These are phyloP conservation scores for Camelina sativa DNA, from an alignment of 345 rosid species.

Conservation along the genomic window DNA sequence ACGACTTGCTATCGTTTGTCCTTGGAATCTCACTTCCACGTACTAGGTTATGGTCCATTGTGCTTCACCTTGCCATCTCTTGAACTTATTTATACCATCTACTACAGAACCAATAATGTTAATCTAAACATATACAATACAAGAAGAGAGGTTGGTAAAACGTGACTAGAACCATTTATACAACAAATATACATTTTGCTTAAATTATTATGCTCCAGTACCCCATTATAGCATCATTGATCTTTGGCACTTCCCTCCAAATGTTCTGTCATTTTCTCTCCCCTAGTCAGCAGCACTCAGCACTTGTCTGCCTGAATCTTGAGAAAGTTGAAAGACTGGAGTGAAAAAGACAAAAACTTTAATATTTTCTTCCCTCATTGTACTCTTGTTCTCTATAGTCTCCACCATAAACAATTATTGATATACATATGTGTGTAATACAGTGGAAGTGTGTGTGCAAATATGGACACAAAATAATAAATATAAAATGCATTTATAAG, in stretches of 20 bases:
- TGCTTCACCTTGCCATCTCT: no score
- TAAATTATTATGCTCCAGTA: background rate
- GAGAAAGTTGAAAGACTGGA: conserved; percentile 9
- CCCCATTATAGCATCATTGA: background rate
- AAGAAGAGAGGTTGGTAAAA: background rate
- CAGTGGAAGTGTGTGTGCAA: conserved; percentile 12
- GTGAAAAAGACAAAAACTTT: conserved; percentile 23
- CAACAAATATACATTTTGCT: no score
- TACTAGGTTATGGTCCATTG: background rate
- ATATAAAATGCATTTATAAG: conserved; percentile 12
- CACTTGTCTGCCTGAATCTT: conserved; percentile 34
- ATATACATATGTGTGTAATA: conserved; percentile 17
- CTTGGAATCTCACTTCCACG: background rate
- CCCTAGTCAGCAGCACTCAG: conserved; percentile 36
- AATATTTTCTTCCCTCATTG: background rate
- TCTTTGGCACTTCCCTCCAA: background rate
- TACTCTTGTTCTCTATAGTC: background rate
- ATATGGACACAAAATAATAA: conserved; percentile 12
- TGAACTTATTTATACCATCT: no score
- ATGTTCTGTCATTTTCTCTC: background rate
- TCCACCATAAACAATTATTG: conserved; percentile 32
- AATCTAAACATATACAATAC: no score
- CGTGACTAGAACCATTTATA: no score
- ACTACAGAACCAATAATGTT: background rate
- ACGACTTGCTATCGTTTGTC: background rate